phyloP scores from a whole-genome alignment of 306 rosid genomes.

The Lagenaria siceraria region DNA sequence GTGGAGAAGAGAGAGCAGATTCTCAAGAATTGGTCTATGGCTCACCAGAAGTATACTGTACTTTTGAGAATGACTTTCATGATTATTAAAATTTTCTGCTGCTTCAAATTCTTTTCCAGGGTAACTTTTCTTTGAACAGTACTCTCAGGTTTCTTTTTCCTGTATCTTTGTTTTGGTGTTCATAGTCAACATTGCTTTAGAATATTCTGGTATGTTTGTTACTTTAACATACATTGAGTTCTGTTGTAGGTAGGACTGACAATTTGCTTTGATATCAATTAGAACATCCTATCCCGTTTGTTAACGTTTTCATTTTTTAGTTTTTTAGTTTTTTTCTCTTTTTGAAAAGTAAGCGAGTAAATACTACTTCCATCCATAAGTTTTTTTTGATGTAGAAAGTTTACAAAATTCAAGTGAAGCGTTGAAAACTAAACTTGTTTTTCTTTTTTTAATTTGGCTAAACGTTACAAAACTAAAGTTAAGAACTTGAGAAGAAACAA shows the following conservation, averaged over 20 bases:
- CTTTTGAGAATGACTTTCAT: constrained; percentile 43
- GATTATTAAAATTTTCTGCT: constrained; percentile 47
- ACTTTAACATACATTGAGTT: background rate
- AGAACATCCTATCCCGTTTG: background rate
- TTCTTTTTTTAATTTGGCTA: no score
- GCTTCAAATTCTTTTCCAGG: constrained; percentile 64
- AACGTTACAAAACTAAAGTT: no score
- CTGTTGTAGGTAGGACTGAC: background rate
- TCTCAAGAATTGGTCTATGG: constrained; percentile 63
- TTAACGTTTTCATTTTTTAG: no score
- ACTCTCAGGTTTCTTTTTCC: background rate
- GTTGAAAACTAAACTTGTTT: no score
- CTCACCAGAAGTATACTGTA: constrained; percentile 27
- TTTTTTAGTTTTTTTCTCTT: no score
- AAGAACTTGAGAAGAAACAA: background rate
- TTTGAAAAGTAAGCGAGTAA: no score
- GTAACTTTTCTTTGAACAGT: constrained; percentile 20
- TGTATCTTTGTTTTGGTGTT: background rate
- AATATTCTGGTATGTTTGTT: background rate
- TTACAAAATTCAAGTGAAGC: no score
- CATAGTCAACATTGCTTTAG: background rate
- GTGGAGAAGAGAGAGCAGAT: constrained; percentile 59
- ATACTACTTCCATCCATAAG: no score
- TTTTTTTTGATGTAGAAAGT: no score
- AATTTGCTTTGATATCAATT: background rate